Percentiles rank a stretch among this genome's conserved stretches.
These are phyloP conservation scores for Beta corolliflora DNA, from an alignment of 179 eudicot species.

Conservation along the genomic window DNA sequence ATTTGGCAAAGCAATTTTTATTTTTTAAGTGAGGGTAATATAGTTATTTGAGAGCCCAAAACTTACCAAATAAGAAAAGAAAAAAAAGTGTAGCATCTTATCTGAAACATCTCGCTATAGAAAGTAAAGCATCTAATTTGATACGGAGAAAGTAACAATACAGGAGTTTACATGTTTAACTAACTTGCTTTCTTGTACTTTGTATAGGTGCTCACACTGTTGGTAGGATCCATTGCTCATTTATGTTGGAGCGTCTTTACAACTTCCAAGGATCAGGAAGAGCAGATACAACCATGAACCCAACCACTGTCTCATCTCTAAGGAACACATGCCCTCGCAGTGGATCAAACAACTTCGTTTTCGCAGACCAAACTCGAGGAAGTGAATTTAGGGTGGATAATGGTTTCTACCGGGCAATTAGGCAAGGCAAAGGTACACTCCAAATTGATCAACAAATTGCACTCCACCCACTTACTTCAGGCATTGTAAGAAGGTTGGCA, in stretches of 20 bases:
- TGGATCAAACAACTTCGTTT: conserved; percentile 31
- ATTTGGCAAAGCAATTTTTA: no score
- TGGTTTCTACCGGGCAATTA: conserved; percentile 30
- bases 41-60: no score
- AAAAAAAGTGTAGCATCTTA: no score
- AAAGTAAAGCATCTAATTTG: no score
- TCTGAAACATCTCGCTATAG: no score
- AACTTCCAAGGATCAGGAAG: conserved; percentile 35
- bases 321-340: conserved; percentile 40
- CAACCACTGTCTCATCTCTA: conserved; percentile 15
- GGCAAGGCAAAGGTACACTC: conserved; percentile 28
- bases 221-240: conserved; percentile 48
- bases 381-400: conserved; percentile 45
- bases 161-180: no score
- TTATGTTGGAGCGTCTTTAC: conserved; percentile 51
- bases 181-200: not conserved
- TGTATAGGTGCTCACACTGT: conserved; percentile 57
- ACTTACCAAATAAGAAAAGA: no score
- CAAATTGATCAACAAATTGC: conserved; percentile 37
- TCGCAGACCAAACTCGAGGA: conserved; percentile 45
- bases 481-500: conserved; percentile 29
- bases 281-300: conserved; percentile 49
- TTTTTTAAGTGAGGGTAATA: no score
- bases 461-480: conserved; percentile 25
- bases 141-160: no score